Base-by-base conservation (phyloP, 139 green algal species). In the Picochlorum sp. region DNA sequence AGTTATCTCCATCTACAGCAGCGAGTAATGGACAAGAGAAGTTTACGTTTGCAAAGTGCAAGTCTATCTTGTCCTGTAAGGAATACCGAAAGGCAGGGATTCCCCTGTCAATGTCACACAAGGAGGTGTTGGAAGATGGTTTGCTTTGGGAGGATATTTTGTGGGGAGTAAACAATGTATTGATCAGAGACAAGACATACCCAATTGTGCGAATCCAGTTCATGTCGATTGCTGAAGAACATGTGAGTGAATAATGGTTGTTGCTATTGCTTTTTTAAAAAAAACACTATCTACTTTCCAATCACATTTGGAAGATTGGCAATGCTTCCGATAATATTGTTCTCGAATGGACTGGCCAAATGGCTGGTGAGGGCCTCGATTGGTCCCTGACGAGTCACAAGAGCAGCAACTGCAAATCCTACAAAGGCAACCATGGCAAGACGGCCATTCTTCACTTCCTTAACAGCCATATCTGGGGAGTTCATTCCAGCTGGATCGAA, bases 121-220 rank as follows among this genome's bases (percentile, higher is more conserved):
- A 84, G 26, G 72, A 77, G 16, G 74, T 89, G 16, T 26, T 90
- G 34, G 57, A 89, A 1, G 57, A 73, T 24, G 59, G 67, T n/a
- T 37, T 93, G 13, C 49, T 31, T 3, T 95, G 88, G 88, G 86
- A 92, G 62, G 83, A 92, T 26, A 10, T 76, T 65, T 79, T 90
- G 80, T 93, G 86, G 86, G 72, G 70, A 26, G 58, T 62, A 4
- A 66, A 62, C 13, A 73, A 64, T 16, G 70, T 91, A 54, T 54
- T 70, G 18, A 44, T 93, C 30, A 74, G 77, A 14, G 81, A 77
- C 55, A 63, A 71, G 21, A 56, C 77, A 60, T 86, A 81, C 64
- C 26, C 58, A 23, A 66, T 93, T 11, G 58, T 77, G 44, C 73
- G 86, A 41, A 70, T 91, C 62, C 80, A 91, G 71, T 92, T 91